These are phyloP conservation scores for Fusarium sp. DNA, from an alignment of 2,329 filamentous ascomycete species.

Conservation along the genomic window DNA sequence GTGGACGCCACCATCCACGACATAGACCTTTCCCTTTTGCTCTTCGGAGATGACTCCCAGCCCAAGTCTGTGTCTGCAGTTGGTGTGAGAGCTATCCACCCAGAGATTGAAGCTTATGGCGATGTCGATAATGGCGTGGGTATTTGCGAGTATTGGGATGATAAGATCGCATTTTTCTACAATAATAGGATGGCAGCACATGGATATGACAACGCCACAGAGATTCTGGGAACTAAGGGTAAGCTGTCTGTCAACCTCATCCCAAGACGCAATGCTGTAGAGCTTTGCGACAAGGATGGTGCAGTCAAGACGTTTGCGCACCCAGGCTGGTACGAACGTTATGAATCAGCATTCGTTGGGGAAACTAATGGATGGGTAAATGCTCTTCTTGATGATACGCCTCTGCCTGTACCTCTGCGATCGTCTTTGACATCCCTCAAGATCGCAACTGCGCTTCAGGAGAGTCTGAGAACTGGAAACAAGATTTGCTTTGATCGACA, in stretches of 20 bases:
- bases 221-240: constrained; percentile 55
- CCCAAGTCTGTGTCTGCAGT: constrained; percentile 5
- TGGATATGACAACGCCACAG: constrained; percentile 57
- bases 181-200: constrained; percentile 56
- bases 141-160: constrained; percentile 57
- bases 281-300: constrained; percentile 37
- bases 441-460: constrained; percentile 35
- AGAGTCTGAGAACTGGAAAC: constrained; percentile 19
- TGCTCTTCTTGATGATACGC: constrained; percentile 24
- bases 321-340: constrained; percentile 44
- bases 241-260: constrained; percentile 51
- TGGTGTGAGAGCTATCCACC: constrained; percentile 7
- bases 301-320: constrained; percentile 36
- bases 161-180: constrained; percentile 58
- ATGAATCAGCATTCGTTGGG: constrained; percentile 42
- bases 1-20: constrained; percentile 7
- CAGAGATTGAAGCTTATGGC: neutral
- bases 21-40: constrained; percentile 1
- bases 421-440: constrained; percentile 23
- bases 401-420: constrained; percentile 28
- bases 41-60: constrained; percentile 4
- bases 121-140: constrained; percentile 59
- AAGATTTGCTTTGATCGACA: constrained; percentile 14
- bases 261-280: constrained; percentile 42
- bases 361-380: constrained; percentile 41